Percentiles rank a stretch among this genome's conserved stretches.
Evolutionary conservation across 164 flowering plant species (phyloP).

Genomic region (Platanus orientalis): DNA sequence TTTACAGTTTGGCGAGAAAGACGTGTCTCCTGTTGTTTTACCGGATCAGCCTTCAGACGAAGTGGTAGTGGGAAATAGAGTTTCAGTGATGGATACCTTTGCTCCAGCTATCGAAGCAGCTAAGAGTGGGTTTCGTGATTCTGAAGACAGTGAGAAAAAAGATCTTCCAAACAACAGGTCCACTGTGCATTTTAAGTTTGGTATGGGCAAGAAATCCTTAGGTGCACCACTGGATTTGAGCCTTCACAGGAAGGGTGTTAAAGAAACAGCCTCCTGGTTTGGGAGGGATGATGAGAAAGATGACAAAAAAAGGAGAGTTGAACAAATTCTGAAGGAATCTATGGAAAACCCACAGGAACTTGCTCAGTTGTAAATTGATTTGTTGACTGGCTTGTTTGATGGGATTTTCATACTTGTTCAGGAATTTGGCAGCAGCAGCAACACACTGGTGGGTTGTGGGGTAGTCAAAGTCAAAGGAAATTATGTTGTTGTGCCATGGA

Average conservation of each 20-base stretch:
- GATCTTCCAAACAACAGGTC: slow-evolving; percentile 51
- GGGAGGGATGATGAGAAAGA: slow-evolving; percentile 70
- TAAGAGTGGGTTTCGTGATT: slow-evolving; percentile 37
- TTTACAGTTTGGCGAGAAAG: slow-evolving; percentile 44
- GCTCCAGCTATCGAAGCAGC: slow-evolving; percentile 77
- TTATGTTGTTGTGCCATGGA: slow-evolving; percentile 15
- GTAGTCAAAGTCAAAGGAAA: slow-evolving; percentile 5
- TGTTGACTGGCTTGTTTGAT: slow-evolving; percentile 21
- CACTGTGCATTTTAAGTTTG: slow-evolving; percentile 48
- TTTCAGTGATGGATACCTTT: slow-evolving; percentile 64
- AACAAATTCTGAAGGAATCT: slow-evolving; percentile 71
- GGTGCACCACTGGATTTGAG: slow-evolving; percentile 49
- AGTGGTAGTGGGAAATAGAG: slow-evolving; percentile 22
- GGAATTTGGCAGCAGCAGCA: slow-evolving; percentile 17
- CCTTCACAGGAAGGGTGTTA: slow-evolving; percentile 32
- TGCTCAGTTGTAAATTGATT: slow-evolving; percentile 61
- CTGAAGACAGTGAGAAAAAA: slow-evolving; percentile 35
- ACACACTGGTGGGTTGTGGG: slow-evolving; percentile 12
- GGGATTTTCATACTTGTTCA: slow-evolving; percentile 15
- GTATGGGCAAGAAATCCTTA: slow-evolving; percentile 48
- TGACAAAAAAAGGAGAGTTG: slow-evolving; percentile 94
- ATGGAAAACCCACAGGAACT: slow-evolving; percentile 79
- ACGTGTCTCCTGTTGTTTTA: slow-evolving; percentile 30
- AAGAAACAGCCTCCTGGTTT: slow-evolving; percentile 25
- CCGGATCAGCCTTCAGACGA: slow-evolving; percentile 32